A percentile compares a stretch with the other conserved stretches of the same genome.
Conservation (phyloP, 805 yeast species). For the Myxozyma lipomycoides region DNA sequence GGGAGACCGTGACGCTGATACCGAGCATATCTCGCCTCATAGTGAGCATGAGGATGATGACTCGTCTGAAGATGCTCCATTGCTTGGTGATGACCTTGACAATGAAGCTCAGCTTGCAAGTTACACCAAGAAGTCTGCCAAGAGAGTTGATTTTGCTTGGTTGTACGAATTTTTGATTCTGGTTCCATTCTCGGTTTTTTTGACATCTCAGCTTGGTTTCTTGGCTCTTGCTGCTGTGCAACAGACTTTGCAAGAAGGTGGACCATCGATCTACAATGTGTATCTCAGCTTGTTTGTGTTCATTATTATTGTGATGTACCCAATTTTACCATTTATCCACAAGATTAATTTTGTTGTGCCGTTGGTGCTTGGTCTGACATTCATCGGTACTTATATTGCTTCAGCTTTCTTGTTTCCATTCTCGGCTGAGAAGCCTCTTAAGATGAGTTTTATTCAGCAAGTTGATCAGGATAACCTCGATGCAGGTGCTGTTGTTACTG, state of each 20-base stretch:
- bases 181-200: conserved; percentile 59
- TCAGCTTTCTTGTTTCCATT: conserved; percentile 50
- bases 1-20: conserved; percentile 15
- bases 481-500: conserved; percentile 39
- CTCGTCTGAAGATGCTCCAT: conserved; percentile 25
- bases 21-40: conserved; percentile 24
- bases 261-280: conserved; percentile 24
- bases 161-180: conserved; percentile 62
- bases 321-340: conserved; percentile 35
- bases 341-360: conserved; percentile 24
- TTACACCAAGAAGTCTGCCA: conserved; percentile 31
- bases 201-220: conserved; percentile 54
- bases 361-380: conserved; percentile 22
- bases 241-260: conserved; percentile 70
- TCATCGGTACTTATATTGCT: conserved; percentile 27
- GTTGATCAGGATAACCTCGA: conserved; percentile 44
- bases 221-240: conserved; percentile 59
- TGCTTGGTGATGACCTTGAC: conserved; percentile 43
- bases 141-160: conserved; percentile 72
- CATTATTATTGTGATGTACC: conserved; percentile 35
- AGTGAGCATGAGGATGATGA: conserved; percentile 21
- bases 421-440: conserved; percentile 59
- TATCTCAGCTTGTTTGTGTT: conserved; percentile 26
- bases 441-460: conserved; percentile 63
- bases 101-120: conserved; percentile 45